These are phyloP conservation scores for Penicillium concentricum DNA, from an alignment of 2,329 filamentous ascomycete genomes.

Conservation along the genomic window DNA sequence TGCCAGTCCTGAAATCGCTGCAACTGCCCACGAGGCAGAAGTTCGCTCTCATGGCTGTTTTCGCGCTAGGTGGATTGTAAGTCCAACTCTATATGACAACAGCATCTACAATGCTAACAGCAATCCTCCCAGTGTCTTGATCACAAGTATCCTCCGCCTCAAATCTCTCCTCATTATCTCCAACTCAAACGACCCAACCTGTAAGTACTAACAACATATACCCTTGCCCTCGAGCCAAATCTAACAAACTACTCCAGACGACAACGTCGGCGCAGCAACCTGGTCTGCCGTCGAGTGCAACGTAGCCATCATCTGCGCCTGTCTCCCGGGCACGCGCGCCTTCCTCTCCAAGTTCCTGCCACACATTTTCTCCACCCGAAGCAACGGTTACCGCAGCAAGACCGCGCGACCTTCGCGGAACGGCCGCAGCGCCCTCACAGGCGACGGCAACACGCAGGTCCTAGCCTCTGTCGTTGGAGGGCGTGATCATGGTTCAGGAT, in stretches of 20 bases:
- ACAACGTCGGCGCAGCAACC: constrained; percentile 41
- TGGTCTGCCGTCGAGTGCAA: constrained; percentile 47
- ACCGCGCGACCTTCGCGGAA: constrained; percentile 17
- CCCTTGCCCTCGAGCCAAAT: neutral
- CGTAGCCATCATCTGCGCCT: constrained; percentile 43
- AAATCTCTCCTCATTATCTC: constrained; percentile 30
- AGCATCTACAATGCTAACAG: constrained; percentile 14
- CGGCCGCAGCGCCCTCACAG: constrained; percentile 16
- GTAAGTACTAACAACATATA: constrained; percentile 17
- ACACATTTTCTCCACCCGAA: constrained; percentile 28
- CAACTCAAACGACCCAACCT: constrained; percentile 29
- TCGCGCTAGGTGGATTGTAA: constrained; percentile 45
- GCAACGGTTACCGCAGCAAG: constrained; percentile 24
- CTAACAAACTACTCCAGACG: constrained; percentile 18
- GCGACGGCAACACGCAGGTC: constrained; percentile 16
- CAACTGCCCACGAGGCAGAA: constrained; percentile 43
- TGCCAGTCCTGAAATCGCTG: constrained; percentile 43
- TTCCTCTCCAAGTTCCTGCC: constrained; percentile 29
- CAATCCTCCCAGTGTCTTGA: constrained; percentile 30
- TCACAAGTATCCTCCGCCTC: constrained; percentile 41
- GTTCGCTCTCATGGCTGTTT: constrained; percentile 41
- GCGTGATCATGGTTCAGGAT: constrained; percentile 3
- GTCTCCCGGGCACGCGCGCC: constrained; percentile 35
- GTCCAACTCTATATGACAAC: constrained; percentile 9
- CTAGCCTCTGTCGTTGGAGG: constrained; percentile 25